phyloP scores from a whole-genome alignment of 2,329 filamentous ascomycete genomes.

The Monosporascus sp. region DNA sequence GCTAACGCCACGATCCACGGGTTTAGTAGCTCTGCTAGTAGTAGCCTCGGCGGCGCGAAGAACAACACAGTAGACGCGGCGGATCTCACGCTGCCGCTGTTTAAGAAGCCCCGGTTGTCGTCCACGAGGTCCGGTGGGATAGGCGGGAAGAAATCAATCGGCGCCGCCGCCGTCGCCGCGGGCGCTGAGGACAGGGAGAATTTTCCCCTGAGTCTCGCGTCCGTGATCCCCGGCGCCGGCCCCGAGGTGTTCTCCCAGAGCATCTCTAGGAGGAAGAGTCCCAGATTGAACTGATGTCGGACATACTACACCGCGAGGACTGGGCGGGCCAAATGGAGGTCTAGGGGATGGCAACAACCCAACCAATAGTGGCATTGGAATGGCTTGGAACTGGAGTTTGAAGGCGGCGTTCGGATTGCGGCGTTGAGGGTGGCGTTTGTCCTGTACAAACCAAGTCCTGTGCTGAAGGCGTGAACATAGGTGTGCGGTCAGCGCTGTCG shows the following conservation, averaged over 20 bases:
- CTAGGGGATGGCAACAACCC: too few relatives aligned
- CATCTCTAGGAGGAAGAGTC: constrained; percentile 48
- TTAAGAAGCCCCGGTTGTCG: constrained; percentile 38
- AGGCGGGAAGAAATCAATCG: constrained; percentile 25
- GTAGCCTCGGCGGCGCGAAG: constrained; percentile 9
- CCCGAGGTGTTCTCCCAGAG: constrained; percentile 39
- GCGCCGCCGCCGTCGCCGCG: constrained; percentile 19
- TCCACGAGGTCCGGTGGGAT: constrained; percentile 24
- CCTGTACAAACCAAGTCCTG: too few relatives aligned
- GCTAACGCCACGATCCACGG: constrained; percentile 34
- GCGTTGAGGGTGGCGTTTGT: too few relatives aligned
- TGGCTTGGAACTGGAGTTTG: too few relatives aligned
- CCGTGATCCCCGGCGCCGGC: constrained; percentile 20
- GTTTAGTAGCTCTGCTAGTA: constrained; percentile 9
- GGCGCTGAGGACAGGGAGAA: constrained; percentile 46
- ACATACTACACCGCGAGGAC: background rate
- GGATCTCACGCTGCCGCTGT: constrained; percentile 37
- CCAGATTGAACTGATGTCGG: constrained; percentile 33
- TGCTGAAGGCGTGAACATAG: too few relatives aligned
- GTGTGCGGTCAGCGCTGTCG: background rate
- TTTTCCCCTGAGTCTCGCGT: constrained; percentile 29
- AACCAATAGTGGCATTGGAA: too few relatives aligned
- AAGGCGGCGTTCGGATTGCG: too few relatives aligned
- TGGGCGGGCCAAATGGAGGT: background rate
- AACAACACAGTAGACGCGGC: constrained; percentile 10